A percentile compares a stretch with the other conserved stretches of the same genome.
Conservation (phyloP, 2,329 filamentous ascomycete species). For the Plectosphaerella sp. region DNA sequence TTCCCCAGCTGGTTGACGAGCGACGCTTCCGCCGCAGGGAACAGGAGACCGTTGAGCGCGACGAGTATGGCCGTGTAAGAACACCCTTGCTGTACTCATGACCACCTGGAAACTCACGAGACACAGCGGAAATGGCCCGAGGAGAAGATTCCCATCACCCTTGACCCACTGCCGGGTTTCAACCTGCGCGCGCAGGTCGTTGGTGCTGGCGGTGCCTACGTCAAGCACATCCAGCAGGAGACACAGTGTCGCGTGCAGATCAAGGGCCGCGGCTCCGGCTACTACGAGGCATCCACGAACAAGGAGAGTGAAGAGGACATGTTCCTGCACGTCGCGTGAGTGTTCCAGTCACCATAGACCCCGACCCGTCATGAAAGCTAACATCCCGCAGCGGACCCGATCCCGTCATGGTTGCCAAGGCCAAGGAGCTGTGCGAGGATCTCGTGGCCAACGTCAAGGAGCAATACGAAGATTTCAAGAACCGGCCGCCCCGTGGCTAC, state of each 20-base stretch:
- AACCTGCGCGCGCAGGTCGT: conserved; percentile 96
- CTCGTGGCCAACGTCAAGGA: conserved; percentile 81
- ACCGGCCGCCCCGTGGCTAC: conserved; percentile 65
- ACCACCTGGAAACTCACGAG: conserved; percentile 7
- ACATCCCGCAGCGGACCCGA: conserved; percentile 69
- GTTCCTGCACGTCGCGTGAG: conserved; percentile 93
- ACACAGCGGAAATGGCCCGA: conserved; percentile 97
- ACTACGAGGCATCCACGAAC: conserved; percentile 84
- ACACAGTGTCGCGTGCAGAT: conserved; percentile 96
- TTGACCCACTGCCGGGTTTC: conserved; percentile 90
- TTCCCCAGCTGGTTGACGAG: conserved; percentile 93
- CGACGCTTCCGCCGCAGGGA: conserved; percentile 84
- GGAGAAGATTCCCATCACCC: conserved; percentile 84
- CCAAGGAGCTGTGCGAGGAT: conserved; percentile 85
- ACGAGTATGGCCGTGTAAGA: conserved; percentile 82
- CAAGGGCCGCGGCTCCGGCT: conserved; percentile 93
- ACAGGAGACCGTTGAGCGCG: conserved; percentile 75
- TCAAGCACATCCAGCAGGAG: conserved; percentile 96
- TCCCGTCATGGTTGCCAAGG: conserved; percentile 76
- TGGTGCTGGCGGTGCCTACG: conserved; percentile 87
- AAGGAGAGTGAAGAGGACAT: conserved; percentile 92
- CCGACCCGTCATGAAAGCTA: conserved; percentile 16
- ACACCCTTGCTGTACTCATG: conserved; percentile 5
- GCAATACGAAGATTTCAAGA: conserved; percentile 89
- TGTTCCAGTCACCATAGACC: conserved; percentile 13